Base-by-base conservation (phyloP, 73 alveolate genomes). In the Blepharisma stoltei region DNA sequence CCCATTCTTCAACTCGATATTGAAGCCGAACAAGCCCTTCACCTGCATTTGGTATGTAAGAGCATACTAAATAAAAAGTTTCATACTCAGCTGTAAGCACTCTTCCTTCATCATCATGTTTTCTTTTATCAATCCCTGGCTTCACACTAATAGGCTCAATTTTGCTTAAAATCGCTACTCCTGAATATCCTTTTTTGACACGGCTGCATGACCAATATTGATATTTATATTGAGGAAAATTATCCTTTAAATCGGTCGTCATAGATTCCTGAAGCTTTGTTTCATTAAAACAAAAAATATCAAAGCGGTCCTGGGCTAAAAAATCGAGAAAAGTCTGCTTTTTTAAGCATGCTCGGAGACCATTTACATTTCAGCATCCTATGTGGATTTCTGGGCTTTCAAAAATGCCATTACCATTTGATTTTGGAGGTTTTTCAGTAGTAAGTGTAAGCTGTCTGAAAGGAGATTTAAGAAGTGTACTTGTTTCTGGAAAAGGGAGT, bases 1-100 rank as follows among this genome's bases (percentile, higher is more conserved):
- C 99, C 98, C 99, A 95, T 80, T 95, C 95, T 6, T 90, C 77
- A 0, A 86, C 78, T 70, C 99, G 81, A 81, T 93, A 95, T 68
- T 83, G 93, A n/a, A 93, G 75, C 86, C 99, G 86, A 60, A 88
- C 89, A 43, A 92, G 84, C 44, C 80, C 83, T 11, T 89, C 83
- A 6, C 98, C 98, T 37, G 98, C 75, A 81, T 95, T 95, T 46
- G 99, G 99, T 6, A 93, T 96, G 80, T 95, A 95, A 54, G 96
- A 91, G 21, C 96, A 86, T 20, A 95, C 96, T 67, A 95, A 68
- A 80, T 55, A 90, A 73, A 95, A 95, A 65, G 86, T 93, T n/a
- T 93, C 97, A 77, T 7, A 95, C 86, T 95, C 99, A 53, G 91
- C 86, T 7, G 97, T 89, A 44, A 93, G 80, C 18, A 96, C 86